Base-by-base conservation (phyloP, 345 rosid species). In the Draba incana region DNA sequence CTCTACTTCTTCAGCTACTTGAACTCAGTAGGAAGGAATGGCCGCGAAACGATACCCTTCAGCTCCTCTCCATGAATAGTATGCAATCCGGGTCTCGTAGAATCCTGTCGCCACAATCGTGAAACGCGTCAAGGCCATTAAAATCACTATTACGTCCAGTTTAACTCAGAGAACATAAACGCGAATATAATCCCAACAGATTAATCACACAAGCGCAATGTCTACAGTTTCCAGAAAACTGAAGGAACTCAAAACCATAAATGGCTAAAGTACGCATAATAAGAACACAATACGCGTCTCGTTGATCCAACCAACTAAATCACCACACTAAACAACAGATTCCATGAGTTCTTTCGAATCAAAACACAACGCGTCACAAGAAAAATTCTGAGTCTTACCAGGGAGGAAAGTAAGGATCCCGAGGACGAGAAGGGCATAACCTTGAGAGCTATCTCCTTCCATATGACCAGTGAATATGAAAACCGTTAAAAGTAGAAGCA, bases 51-150 rank as follows among this genome's bases (percentile, higher is more conserved):
- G 92, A 72, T 85, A 86, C 31, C 97, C 98, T 53, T 79, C 79
- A 5, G 81, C 88, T 15, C 97, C 98, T 80, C 92, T 86, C 95
- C 95, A 92, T 24, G 93, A 81, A 52, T 92, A 92, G 77, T 92
- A 92, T 39, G 98, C 98, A 28, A 90, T 80, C 39, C 96, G 84
- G 8, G 88, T 90, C 81, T 92, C 97, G 24, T 92, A 90, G 58
- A 89, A 90, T 2, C 98, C 97, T 92, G 84, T 73, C 79, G 10
- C 49, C 62, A 60, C 20, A 57, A 59, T 49, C 53, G 49, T 48
- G 24, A 66, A 31, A 27, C 30, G 49, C 24, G 50, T 71, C 50
- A 71, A 28, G 20, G 10, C 52, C 58, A 38, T 47, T 43, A 30
- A 28, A 4, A 49, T 39, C 46, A 56, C 51, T 38, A 43, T 50